Conservation (phyloP, 345 rosid genomes). For the Dovyalis caffra region DNA sequence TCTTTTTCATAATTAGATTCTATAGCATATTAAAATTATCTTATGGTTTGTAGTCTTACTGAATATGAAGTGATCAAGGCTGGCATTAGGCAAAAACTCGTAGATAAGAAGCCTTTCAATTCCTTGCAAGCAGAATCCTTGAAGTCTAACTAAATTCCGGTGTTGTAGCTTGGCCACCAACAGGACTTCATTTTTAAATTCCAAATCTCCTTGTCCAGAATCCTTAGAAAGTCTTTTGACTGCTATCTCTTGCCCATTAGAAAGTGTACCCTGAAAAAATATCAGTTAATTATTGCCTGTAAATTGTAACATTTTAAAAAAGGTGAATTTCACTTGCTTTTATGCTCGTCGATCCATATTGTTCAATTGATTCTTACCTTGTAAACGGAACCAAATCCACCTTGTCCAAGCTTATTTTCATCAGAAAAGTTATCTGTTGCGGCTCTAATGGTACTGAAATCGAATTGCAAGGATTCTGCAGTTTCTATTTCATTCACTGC, state of each 20-base stretch:
- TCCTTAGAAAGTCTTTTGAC: constrained; percentile 32
- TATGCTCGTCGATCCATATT: not conserved
- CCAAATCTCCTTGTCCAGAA: constrained; percentile 32
- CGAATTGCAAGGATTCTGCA: constrained; percentile 24
- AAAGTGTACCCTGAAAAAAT: constrained; percentile 28
- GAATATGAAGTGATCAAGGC: constrained; percentile 42
- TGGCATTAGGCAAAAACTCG: constrained; percentile 36
- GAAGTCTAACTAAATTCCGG: constrained; percentile 39
- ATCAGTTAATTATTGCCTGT: not conserved
- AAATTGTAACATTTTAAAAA: not conserved
- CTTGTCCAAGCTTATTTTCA: constrained; percentile 43
- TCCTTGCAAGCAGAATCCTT: constrained; percentile 36
- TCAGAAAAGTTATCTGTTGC: constrained; percentile 44
- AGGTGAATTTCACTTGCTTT: not conserved
- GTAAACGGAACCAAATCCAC: constrained; percentile 55
- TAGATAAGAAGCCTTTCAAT: constrained; percentile 43
- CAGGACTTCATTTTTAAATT: constrained; percentile 38
- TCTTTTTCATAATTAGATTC: too few relatives aligned
- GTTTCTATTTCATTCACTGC: not conserved
- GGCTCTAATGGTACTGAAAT: constrained; percentile 24
- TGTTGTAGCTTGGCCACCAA: constrained; percentile 42
- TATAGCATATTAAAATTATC: not conserved
- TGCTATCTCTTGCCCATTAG: constrained; percentile 27
- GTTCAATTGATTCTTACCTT: constrained; percentile 21
- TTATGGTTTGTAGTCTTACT: constrained; percentile 17